Percentiles rank a stretch among this genome's conserved stretches.
Conservation (phyloP, 2,329 filamentous ascomycete genomes). For the Nectriaceae sp. region DNA sequence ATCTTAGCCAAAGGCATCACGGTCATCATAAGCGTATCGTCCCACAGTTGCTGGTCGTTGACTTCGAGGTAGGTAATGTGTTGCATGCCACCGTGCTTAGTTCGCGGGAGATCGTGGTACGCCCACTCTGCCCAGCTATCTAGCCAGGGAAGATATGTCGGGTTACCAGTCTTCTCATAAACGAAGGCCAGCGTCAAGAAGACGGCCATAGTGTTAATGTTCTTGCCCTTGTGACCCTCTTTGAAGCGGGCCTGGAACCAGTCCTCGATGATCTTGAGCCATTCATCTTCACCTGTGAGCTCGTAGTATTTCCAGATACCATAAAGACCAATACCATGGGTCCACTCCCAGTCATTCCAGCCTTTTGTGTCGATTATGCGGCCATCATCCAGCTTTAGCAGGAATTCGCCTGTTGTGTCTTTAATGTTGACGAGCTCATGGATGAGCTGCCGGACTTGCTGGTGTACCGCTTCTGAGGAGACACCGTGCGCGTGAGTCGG, state of each 20-base stretch:
- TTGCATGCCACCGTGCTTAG: slow-evolving; percentile 72
- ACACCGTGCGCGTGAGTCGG: slow-evolving; percentile 44
- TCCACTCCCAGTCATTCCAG: slow-evolving; percentile 85
- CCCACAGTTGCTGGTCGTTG: slow-evolving; percentile 79
- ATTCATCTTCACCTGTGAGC: slow-evolving; percentile 62
- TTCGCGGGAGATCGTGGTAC: slow-evolving; percentile 73
- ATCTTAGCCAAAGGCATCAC: slow-evolving; percentile 81
- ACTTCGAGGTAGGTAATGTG: slow-evolving; percentile 72
- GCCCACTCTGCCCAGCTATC: slow-evolving; percentile 84
- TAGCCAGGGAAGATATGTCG: slow-evolving; percentile 73
- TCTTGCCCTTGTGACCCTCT: slow-evolving; percentile 75
- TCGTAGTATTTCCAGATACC: slow-evolving; percentile 82
- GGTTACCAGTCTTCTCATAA: slow-evolving; percentile 73
- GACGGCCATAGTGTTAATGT: slow-evolving; percentile 83
- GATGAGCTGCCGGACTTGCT: slow-evolving; percentile 66
- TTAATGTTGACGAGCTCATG: slow-evolving; percentile 76
- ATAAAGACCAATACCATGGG: slow-evolving; percentile 77
- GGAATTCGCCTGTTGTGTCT: slow-evolving; percentile 73
- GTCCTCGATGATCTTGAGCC: slow-evolving; percentile 67
- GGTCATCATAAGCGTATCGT: slow-evolving; percentile 88
- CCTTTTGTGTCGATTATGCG: slow-evolving; percentile 82
- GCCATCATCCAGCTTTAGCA: slow-evolving; percentile 70
- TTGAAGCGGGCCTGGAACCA: slow-evolving; percentile 73
- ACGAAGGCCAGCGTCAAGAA: slow-evolving; percentile 75
- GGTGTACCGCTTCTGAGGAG: slow-evolving; percentile 49